Evolutionary conservation across 2,329 filamentous ascomycete genomes (phyloP), one percentile per base, ranked within the genome.

Genomic region (Ascocoryne sarcoides): DNA sequence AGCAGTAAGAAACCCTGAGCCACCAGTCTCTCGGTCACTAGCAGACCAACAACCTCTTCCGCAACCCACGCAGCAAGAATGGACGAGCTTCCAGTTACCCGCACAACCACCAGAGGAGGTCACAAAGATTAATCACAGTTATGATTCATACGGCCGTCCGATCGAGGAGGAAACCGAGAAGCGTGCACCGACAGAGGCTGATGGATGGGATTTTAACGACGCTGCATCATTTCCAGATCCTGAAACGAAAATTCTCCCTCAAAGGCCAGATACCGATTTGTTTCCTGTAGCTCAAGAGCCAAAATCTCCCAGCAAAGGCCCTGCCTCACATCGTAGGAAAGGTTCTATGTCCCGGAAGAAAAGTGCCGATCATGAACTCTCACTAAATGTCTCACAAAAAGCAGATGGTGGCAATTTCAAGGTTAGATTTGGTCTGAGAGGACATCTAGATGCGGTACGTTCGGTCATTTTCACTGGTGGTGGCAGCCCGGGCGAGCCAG

Each of bases 381-480:
- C 71, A 1, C 54, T 76, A 20, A 70, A 68, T 37, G 56, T 62
- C n/a, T 62, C 65, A 2, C 69, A 77, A 40, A 84, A 80, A 56
- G 63, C 70, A 1, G 89, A 95, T 45, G 75, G 70, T 18, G 75
- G 79, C 12, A 87, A 75, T 51, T 96, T 98, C 67, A 95, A 93
- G 62, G 82, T 96, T 43, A 79, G 88, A 37, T 96, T 95, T 58
- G 90, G 88, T 4, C 71, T 98, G 4, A 76, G 90, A 37, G 92
- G 92, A 2, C 92, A 98, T 61, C 73, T 98, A 2, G 88, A 96
- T 59, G 89, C 93, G 2, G 87, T 98, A 4, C 82, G 92, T 30
- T 87, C 87, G 1, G 86, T 96, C 43, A 94, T 95, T 48, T 98
- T 98, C 64, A 96, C 89, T 1, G 92, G 92, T 17, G 92, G 92